Evolutionary conservation across 2,329 filamentous ascomycete genomes (phyloP).

Genomic region (Talaromyces sp.): DNA sequence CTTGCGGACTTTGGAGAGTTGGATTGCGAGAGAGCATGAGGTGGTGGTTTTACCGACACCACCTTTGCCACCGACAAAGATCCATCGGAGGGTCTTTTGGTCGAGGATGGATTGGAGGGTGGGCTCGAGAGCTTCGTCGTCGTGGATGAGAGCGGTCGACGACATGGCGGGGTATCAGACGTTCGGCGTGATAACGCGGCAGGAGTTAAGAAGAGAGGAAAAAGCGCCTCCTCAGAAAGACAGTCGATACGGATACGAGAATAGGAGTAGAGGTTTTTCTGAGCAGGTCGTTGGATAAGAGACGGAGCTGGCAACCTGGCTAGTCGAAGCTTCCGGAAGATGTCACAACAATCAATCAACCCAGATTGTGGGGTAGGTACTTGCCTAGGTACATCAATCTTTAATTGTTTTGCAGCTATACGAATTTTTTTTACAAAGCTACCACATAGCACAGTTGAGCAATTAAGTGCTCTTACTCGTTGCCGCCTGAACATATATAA

Average conservation of each 20-base stretch:
- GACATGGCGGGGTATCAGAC: conserved; percentile 30
- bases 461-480: too few species aligned
- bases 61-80: conserved; percentile 97
- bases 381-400: neutral
- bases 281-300: neutral
- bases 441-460: too few species aligned
- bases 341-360: conserved; percentile 4
- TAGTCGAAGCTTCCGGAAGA: conserved; percentile 35
- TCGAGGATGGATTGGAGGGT: conserved; percentile 91
- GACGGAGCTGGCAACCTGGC: neutral
- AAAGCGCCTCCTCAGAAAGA: neutral
- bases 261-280: neutral
- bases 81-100: conserved; percentile 94
- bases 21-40: conserved; percentile 95
- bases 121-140: conserved; percentile 78
- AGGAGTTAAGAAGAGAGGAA: neutral
- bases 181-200: neutral
- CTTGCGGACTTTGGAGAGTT: conserved; percentile 90
- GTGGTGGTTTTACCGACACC: conserved; percentile 99
- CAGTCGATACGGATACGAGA: neutral
- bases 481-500: too few species aligned
- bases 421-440: too few species aligned
- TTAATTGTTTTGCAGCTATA: neutral
- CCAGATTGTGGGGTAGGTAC: conserved; percentile 11
- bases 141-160: conserved; percentile 41